Evolutionary conservation across 805 yeast species (phyloP), one percentile per base, ranked within the genome.

Genomic region (Blastobotrys peoriensis): DNA sequence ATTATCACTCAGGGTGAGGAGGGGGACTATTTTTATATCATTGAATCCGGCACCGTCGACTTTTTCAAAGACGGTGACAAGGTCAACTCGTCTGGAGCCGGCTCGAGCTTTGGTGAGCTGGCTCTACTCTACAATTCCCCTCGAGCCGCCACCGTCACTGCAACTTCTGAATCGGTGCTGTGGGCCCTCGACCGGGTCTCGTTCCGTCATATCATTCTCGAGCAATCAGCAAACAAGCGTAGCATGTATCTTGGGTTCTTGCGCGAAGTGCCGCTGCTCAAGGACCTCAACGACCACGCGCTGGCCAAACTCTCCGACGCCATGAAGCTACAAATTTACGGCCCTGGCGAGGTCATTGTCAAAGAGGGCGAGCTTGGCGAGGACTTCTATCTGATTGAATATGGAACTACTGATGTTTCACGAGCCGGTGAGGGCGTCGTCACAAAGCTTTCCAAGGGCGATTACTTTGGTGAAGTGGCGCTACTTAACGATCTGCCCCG

Each of bases 81-180:
- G 58, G 91, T 88, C 33, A 81, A 76, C 59, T 70, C 83, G 1
- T 75, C 86, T n/a, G 83, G 86, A 6, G 79, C 86, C 34, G 97
- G 98, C 4, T 78, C 95, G 3, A 81, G 91, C 37, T 93, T 93
- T 66, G 98, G 98, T 61, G 98, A 93, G 66, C 75, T 93, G 59
- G 98, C 98, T 2, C 74, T 93, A 57, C 88, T 93, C 96, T 91
- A 93, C 70, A 91, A 93, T 64, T 80, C 96, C 17, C 97, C 97
- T 50, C 81, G 98, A 67, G 98, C 98, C 5, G 98, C 98, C 8
- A 87, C 98, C 1, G 97, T 86, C 1, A 57, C 74, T 21, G 89
- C 96, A 5, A 64, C 71, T 19, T 73, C 84, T 5, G 86, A 83
- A 48, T 74, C 83, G 57, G 78, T 78, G 25, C 71, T 91, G 42